A percentile compares a stretch with the other conserved stretches of the same genome.
Evolutionary conservation across 345 rosid species (phyloP).

Genomic region (Raphanus raphanistrum): DNA sequence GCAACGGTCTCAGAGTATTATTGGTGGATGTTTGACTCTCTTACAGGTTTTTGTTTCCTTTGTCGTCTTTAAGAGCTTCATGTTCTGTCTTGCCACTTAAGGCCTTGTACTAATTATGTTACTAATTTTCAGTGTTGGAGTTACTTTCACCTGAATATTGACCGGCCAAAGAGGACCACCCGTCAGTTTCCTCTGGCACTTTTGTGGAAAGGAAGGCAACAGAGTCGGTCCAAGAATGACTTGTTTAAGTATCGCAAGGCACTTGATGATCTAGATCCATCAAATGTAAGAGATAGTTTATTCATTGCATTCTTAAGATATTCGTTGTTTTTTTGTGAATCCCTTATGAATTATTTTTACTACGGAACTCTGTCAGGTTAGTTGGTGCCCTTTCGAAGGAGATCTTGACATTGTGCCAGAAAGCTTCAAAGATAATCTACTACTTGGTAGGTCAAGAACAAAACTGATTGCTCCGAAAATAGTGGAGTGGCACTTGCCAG

Average conservation of each 20-base stretch:
- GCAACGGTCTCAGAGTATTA: conserved; percentile 72
- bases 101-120: neutral
- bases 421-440: conserved; percentile 43
- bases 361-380: conserved; percentile 5
- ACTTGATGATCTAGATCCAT: conserved; percentile 58
- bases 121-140: conserved; percentile 66
- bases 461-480: conserved; percentile 75
- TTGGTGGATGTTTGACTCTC: conserved; percentile 76
- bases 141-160: conserved; percentile 71
- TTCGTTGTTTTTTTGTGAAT: neutral
- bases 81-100: neutral
- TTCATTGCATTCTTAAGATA: neutral
- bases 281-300: conserved; percentile 42
- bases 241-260: conserved; percentile 66
- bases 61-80: neutral
- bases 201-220: conserved; percentile 78
- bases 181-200: conserved; percentile 70
- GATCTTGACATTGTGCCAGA: conserved; percentile 60
- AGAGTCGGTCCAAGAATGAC: conserved; percentile 68
- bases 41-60: conserved; percentile 51
- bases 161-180: conserved; percentile 59
- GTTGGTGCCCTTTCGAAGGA: conserved; percentile 63
- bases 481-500: conserved; percentile 83
- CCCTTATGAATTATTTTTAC: neutral
- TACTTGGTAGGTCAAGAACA: conserved; percentile 77